phyloP scores from a whole-genome alignment of 345 rosid genomes.

The Turritis glabra region DNA sequence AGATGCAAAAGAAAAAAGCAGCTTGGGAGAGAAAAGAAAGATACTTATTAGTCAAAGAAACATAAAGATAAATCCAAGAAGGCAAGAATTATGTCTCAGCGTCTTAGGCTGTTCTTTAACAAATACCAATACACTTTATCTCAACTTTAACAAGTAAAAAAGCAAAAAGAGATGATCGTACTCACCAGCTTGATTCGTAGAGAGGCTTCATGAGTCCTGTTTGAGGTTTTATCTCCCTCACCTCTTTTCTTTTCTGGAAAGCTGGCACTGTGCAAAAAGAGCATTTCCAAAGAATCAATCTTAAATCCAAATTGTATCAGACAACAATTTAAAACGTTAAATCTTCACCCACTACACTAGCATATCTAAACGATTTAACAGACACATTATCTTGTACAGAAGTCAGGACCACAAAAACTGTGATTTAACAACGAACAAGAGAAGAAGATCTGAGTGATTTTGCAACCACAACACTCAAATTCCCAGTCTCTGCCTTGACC shows the following conservation, averaged over 20 bases:
- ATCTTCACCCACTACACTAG: constrained; percentile 9
- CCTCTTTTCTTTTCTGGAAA: constrained; percentile 65
- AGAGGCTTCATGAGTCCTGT: constrained; percentile 53
- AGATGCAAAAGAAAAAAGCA: constrained; percentile 34
- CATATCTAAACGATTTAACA: background rate
- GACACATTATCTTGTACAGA: background rate
- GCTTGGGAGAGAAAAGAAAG: constrained; percentile 14
- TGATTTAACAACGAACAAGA: background rate
- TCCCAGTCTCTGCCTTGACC: constrained; percentile 17
- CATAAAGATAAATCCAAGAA: constrained; percentile 42
- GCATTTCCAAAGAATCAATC: constrained; percentile 40
- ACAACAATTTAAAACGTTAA: background rate
- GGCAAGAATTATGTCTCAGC: constrained; percentile 33
- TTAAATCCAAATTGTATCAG: constrained; percentile 36
- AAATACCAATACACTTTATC: constrained; percentile 38
- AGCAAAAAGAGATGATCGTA: constrained; percentile 14
- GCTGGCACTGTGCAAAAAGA: constrained; percentile 51
- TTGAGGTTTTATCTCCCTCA: constrained; percentile 49
- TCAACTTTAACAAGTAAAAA: constrained; percentile 20
- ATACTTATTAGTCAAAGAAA: constrained; percentile 42
- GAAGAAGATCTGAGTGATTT: constrained; percentile 30
- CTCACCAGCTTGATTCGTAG: constrained; percentile 66
- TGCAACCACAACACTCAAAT: constrained; percentile 18
- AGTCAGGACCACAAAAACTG: constrained; percentile 15
- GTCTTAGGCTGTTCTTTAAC: constrained; percentile 41